phyloP scores from a whole-genome alignment of 169 alveolate species.

The Plasmodium gonderi region DNA sequence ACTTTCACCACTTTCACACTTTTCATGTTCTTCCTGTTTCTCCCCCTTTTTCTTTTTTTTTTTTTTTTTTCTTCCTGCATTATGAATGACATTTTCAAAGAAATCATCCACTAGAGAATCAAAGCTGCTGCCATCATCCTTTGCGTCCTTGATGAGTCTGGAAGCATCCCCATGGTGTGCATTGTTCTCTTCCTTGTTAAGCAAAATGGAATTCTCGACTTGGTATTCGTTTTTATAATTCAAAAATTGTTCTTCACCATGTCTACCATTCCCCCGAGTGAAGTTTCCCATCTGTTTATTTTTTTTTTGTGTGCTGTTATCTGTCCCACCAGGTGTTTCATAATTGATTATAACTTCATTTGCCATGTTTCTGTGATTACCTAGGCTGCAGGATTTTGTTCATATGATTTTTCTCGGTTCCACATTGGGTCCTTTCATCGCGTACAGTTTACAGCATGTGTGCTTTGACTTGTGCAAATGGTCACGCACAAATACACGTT shows the following conservation, averaged over 20 bases:
- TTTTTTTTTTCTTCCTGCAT: not conserved
- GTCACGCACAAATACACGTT: no score
- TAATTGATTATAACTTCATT: conserved; percentile 17
- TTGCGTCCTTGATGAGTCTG: not conserved
- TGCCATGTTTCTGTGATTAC: conserved; percentile 62
- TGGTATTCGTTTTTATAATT: not conserved
- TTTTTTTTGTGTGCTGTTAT: no score
- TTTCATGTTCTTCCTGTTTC: no score
- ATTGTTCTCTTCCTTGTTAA: not conserved
- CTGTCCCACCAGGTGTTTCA: not conserved
- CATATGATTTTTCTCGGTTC: not conserved
- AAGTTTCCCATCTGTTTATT: not conserved
- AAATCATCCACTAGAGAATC: conserved; percentile 74
- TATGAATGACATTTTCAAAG: conserved; percentile 21
- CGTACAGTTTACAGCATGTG: no score
- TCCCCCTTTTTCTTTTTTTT: not conserved
- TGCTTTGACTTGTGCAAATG: no score
- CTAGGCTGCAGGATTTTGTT: conserved; percentile 3
- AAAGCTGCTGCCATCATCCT: conserved; percentile 45
- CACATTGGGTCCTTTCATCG: no score
- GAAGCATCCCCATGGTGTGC: not conserved
- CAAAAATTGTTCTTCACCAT: not conserved
- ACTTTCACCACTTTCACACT: not conserved
- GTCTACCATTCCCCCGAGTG: not conserved
- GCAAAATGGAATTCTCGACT: not conserved